Evolutionary conservation across 768 basidiomycete genomes (phyloP).

Genomic region (Mycena olivaceomarginata): DNA sequence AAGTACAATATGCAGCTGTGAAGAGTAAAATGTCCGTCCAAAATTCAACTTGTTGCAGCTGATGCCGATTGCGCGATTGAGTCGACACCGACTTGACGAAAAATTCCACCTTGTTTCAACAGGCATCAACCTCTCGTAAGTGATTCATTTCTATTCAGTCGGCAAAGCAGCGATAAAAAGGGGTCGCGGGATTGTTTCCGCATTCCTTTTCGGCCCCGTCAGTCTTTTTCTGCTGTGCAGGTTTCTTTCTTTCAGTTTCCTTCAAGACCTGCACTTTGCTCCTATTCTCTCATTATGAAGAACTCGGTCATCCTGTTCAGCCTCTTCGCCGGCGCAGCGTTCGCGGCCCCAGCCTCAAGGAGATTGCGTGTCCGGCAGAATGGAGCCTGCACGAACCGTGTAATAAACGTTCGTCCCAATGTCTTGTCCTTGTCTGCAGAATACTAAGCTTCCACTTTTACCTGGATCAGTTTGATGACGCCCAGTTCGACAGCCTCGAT

Average conservation of each 20-base stretch:
- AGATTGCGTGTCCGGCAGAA: slow-evolving; percentile 3
- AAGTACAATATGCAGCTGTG: no score
- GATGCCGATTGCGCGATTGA: no score
- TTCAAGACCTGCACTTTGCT: background rate
- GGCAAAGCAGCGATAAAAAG: background rate
- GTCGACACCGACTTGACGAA: no score
- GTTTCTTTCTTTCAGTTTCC: background rate
- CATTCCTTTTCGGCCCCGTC: background rate
- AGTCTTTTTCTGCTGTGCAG: slow-evolving; percentile 15
- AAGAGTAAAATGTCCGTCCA: no score
- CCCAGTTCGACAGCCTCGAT: slow-evolving; percentile 17
- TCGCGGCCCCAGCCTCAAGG: slow-evolving; percentile 3
- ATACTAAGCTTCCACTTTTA: background rate
- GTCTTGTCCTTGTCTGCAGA: background rate
- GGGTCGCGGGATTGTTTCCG: background rate
- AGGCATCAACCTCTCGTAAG: background rate
- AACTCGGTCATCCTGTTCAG: slow-evolving; percentile 12
- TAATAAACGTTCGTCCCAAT: slow-evolving; percentile 1
- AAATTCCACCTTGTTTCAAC: no score
- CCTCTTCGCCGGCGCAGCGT: slow-evolving; percentile 14
- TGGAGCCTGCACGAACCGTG: background rate
- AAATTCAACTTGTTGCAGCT: no score
- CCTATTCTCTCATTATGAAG: slow-evolving; percentile 8
- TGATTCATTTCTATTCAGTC: no score
- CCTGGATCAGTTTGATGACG: slow-evolving; percentile 15